Evolutionary conservation across 139 green algal species (phyloP).

Genomic region (Chlorella sorokiniana): DNA sequence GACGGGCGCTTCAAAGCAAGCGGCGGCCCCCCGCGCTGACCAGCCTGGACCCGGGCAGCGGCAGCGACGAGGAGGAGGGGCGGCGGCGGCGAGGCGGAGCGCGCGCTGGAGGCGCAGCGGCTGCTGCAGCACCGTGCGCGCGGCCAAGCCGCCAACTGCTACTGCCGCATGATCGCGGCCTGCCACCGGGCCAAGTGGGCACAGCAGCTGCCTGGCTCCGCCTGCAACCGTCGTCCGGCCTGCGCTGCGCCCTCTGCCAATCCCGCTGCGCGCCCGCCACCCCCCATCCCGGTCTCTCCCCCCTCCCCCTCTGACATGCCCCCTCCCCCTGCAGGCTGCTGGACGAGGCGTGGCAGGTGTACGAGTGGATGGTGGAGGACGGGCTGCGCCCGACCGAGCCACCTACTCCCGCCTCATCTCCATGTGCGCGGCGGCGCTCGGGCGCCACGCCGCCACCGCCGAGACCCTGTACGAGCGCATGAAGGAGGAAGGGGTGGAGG

Average conservation of each 20-base stretch:
- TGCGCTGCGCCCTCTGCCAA: background rate
- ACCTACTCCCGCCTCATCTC: constrained; percentile 28
- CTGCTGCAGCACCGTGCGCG: background rate
- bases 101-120: background rate
- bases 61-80: background rate
- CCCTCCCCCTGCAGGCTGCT: constrained; percentile 7
- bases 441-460: background rate
- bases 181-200: constrained; percentile 33
- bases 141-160: constrained; percentile 3
- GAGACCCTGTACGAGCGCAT: constrained; percentile 16
- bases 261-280: background rate
- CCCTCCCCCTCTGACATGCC: background rate
- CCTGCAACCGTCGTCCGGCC: background rate
- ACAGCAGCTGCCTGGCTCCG: background rate
- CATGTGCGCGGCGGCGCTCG: constrained; percentile 1
- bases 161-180: constrained; percentile 28
- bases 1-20: too few species aligned
- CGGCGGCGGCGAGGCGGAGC: background rate
- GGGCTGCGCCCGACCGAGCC: constrained; percentile 19
- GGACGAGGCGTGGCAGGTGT: constrained; percentile 21
- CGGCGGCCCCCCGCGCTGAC: too few species aligned
- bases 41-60: background rate
- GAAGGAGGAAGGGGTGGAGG: background rate
- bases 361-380: constrained; percentile 24
- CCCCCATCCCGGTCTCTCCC: background rate